phyloP scores from a whole-genome alignment of 208 protist species.

The Crithidia brevicula region DNA sequence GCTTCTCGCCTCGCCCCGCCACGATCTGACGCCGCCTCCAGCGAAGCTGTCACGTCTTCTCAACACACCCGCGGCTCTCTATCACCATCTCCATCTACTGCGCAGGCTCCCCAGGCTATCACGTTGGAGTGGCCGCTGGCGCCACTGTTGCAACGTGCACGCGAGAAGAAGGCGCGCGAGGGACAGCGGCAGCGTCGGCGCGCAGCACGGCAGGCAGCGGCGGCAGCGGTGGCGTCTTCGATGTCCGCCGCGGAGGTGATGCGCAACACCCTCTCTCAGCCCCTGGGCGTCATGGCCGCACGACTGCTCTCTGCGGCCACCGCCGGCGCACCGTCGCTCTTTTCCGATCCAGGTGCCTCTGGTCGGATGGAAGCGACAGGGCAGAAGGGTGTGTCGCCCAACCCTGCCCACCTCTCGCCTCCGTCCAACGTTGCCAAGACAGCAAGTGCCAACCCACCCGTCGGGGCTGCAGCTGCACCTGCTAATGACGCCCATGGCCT shows the following conservation, averaged over 20 bases:
- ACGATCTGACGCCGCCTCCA: background rate
- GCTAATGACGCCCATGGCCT: no score
- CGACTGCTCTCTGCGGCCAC: slow-evolving; percentile 28
- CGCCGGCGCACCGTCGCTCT: slow-evolving; percentile 17
- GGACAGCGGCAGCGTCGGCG: slow-evolving; percentile 20
- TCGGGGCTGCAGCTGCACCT: no score
- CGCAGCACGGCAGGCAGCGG: slow-evolving; percentile 10
- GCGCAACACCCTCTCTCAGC: slow-evolving; percentile 23
- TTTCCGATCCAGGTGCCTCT: slow-evolving; percentile 13
- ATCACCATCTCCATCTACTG: no score
- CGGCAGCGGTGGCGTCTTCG: background rate
- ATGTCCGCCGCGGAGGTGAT: slow-evolving; percentile 27
- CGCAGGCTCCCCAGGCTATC: no score
- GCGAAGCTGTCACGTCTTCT: no score
- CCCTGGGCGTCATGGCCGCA: slow-evolving; percentile 28
- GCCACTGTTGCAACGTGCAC: slow-evolving; percentile 11
- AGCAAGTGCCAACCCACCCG: background rate
- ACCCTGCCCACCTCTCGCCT: background rate
- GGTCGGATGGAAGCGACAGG: background rate
- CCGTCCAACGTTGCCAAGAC: background rate
- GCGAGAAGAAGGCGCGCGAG: slow-evolving; percentile 17
- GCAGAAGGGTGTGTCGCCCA: background rate
- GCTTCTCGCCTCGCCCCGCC: background rate
- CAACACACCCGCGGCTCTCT: no score
- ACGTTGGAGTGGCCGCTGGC: slow-evolving; percentile 20